Evolutionary conservation across 495 filamentous ascomycete genomes (phyloP).

Genomic region (Neurospora sp.): DNA sequence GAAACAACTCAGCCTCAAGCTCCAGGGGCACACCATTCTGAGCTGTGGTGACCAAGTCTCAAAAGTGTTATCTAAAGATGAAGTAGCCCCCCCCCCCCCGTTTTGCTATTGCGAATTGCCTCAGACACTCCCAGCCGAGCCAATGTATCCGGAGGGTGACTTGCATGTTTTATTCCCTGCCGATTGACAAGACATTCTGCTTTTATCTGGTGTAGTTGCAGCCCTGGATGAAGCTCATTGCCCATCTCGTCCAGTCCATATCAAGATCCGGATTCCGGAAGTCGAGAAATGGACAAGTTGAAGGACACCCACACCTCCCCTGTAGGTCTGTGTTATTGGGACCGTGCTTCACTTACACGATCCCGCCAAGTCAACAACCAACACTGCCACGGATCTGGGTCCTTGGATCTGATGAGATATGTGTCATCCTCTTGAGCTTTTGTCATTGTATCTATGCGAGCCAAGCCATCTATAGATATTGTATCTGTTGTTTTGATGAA

Average conservation of each 20-base stretch:
- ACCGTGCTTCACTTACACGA: neutral
- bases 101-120: neutral
- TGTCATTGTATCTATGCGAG: neutral
- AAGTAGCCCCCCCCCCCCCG: neutral
- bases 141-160: constrained; percentile 16
- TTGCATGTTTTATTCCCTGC: constrained; percentile 3
- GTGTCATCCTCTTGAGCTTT: neutral
- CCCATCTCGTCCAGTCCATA: neutral
- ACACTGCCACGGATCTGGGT: neutral
- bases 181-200: constrained; percentile 14
- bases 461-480: neutral
- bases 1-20: neutral
- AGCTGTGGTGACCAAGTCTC: neutral
- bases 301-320: neutral
- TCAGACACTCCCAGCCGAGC: neutral
- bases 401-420: neutral
- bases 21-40: neutral
- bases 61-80: neutral
- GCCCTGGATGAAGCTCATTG: neutral
- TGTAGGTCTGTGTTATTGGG: neutral
- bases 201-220: neutral
- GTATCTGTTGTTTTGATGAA: neutral
- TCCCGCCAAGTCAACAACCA: neutral
- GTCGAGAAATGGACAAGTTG: neutral
- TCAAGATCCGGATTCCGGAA: neutral